phyloP scores from a whole-genome alignment of 345 rosid species.

The Lepidium africanum region DNA sequence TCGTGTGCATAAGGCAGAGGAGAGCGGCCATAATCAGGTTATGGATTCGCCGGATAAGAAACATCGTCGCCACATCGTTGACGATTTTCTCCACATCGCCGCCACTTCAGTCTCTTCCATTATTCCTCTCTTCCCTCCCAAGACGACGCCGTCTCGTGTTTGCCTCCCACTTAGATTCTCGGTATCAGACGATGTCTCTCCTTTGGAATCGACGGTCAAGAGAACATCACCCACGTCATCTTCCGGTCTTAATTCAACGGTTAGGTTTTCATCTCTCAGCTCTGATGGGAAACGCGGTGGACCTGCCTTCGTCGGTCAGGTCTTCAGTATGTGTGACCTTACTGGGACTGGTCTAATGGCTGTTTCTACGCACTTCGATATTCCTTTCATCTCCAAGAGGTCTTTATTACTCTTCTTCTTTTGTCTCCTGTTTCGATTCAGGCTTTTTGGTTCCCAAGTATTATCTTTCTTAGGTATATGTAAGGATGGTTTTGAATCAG shows the following conservation, averaged over 20 bases:
- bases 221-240: slow-evolving; percentile 38
- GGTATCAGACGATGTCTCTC: slow-evolving; percentile 39
- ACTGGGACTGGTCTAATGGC: slow-evolving; percentile 97
- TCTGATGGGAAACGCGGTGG: slow-evolving; percentile 68
- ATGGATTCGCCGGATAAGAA: slow-evolving; percentile 45
- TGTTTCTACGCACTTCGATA: slow-evolving; percentile 81
- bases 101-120: slow-evolving; percentile 38
- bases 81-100: slow-evolving; percentile 38
- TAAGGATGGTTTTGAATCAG: background rate
- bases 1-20: background rate
- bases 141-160: slow-evolving; percentile 36
- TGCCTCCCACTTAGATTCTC: slow-evolving; percentile 45
- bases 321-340: slow-evolving; percentile 95
- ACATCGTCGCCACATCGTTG: slow-evolving; percentile 30
- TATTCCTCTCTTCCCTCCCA: slow-evolving; percentile 33
- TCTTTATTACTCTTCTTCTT: slow-evolving; percentile 3
- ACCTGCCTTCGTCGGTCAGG: slow-evolving; percentile 97
- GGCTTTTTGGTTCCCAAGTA: background rate
- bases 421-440: background rate
- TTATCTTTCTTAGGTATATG: background rate
- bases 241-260: slow-evolving; percentile 66
- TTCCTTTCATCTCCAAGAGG: slow-evolving; percentile 87
- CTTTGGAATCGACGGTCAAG: slow-evolving; percentile 39
- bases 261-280: slow-evolving; percentile 61
- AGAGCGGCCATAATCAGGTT: background rate